Evolutionary conservation across 306 rosid species (phyloP).

Genomic region (Prunus mira): DNA sequence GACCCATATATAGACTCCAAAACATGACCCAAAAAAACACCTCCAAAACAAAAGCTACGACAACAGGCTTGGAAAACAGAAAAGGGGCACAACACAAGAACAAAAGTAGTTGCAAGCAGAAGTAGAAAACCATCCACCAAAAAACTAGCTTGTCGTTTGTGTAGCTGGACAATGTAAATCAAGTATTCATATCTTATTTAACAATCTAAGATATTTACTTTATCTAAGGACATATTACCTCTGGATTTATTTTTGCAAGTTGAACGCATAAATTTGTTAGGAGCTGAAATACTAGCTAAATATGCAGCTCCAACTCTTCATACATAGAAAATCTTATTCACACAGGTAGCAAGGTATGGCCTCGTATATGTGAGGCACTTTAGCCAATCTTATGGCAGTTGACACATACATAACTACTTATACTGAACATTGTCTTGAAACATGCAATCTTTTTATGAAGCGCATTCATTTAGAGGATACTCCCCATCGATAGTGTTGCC

Average conservation of each 20-base stretch:
- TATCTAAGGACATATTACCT: not conserved
- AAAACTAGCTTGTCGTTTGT: too few species aligned
- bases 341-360: not conserved
- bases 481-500: slow-evolving; percentile 5
- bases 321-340: not conserved
- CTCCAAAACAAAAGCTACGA: too few species aligned
- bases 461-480: not conserved
- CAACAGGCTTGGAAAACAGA: too few species aligned
- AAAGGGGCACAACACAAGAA: too few species aligned
- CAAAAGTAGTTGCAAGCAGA: too few species aligned
- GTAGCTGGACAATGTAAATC: too few species aligned
- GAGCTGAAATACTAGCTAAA: not conserved
- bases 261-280: not conserved
- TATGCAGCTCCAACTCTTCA: not conserved
- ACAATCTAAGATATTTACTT: not conserved
- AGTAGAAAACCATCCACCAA: too few species aligned
- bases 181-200: not conserved
- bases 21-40: too few species aligned
- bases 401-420: not conserved
- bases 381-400: not conserved
- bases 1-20: too few species aligned
- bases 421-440: not conserved
- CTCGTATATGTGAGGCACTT: not conserved
- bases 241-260: not conserved
- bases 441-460: not conserved